phyloP scores from a whole-genome alignment of 192 early-diverging fungal species.

The Coemansia aciculifera region DNA sequence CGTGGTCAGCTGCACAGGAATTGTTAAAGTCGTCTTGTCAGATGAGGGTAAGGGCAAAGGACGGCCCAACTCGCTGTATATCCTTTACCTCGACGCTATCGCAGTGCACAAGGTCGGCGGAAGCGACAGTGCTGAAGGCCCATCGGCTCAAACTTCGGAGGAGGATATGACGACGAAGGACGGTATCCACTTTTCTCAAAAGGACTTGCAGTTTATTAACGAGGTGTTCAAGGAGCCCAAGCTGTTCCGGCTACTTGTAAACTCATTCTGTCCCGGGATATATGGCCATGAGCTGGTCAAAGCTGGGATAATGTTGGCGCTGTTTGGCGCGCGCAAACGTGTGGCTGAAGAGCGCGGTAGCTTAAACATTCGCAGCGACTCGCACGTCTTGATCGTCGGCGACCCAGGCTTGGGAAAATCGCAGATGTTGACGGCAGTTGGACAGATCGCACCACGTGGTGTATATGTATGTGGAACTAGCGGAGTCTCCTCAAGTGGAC shows the following conservation, averaged over 20 bases:
- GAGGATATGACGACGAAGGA: constrained; percentile 61
- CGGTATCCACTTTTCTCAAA: constrained; percentile 65
- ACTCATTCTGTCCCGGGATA: constrained; percentile 78
- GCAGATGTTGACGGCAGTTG: constrained; percentile 82
- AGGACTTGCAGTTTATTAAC: constrained; percentile 72
- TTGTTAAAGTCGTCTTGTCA: constrained; percentile 72
- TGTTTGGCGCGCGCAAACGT: constrained; percentile 68
- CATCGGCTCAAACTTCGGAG: constrained; percentile 17
- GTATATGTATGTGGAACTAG: constrained; percentile 80
- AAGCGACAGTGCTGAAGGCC: constrained; percentile 23
- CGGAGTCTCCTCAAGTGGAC: constrained; percentile 64
- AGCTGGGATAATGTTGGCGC: constrained; percentile 73
- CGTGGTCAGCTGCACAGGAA: constrained; percentile 73
- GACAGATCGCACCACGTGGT: constrained; percentile 76
- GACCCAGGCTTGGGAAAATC: constrained; percentile 88
- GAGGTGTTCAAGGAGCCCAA: constrained; percentile 61
- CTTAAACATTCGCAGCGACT: constrained; percentile 65
- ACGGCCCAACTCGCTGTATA: constrained; percentile 63
- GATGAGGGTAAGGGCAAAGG: constrained; percentile 60
- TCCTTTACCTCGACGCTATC: constrained; percentile 71
- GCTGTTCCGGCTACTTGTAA: constrained; percentile 72
- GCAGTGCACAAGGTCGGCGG: constrained; percentile 62
- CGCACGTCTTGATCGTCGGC: constrained; percentile 75
- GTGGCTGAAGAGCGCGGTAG: constrained; percentile 24
- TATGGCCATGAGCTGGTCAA: constrained; percentile 87